Percentiles rank a stretch among this genome's conserved stretches.
These are phyloP conservation scores for Talaromyces wortmannii DNA, from an alignment of 495 filamentous ascomycete genomes.

Conservation along the genomic window DNA sequence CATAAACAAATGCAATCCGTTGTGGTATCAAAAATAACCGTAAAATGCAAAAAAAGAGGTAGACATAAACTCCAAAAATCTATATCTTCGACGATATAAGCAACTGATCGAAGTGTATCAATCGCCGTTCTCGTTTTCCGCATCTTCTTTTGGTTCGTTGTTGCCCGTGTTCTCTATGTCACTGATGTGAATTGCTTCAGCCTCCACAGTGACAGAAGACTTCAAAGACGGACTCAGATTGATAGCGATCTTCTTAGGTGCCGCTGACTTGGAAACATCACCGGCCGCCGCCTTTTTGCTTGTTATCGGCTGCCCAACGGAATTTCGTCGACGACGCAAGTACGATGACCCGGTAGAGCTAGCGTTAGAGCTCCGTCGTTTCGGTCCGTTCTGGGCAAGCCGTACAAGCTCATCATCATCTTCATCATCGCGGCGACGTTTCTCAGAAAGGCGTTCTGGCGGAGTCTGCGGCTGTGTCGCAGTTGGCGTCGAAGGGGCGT, in stretches of 20 bases:
- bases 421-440: slow-evolving; percentile 83
- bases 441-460: slow-evolving; percentile 79
- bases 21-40: background rate
- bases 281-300: slow-evolving; percentile 22
- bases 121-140: background rate
- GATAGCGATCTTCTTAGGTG: slow-evolving; percentile 46
- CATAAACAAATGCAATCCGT: slow-evolving; percentile 3
- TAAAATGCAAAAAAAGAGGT: slow-evolving; percentile 4
- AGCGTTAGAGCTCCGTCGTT: slow-evolving; percentile 52
- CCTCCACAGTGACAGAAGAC: slow-evolving; percentile 4
- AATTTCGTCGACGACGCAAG: slow-evolving; percentile 33
- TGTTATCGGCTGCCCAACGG: slow-evolving; percentile 20
- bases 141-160: background rate
- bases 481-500: slow-evolving; percentile 13
- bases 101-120: slow-evolving; percentile 2
- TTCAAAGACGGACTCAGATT: slow-evolving; percentile 23
- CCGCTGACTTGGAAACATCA: slow-evolving; percentile 13
- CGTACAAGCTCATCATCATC: slow-evolving; percentile 75
- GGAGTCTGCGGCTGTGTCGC: slow-evolving; percentile 29
- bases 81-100: slow-evolving; percentile 9
- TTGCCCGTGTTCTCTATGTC: background rate
- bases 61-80: background rate
- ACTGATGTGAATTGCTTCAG: slow-evolving; percentile 3
- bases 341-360: slow-evolving; percentile 26
- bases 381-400: slow-evolving; percentile 50